A percentile compares a stretch with the other conserved stretches of the same genome.
These are phyloP conservation scores for Quercus rubra DNA, from an alignment of 306 rosid species.

Conservation along the genomic window DNA sequence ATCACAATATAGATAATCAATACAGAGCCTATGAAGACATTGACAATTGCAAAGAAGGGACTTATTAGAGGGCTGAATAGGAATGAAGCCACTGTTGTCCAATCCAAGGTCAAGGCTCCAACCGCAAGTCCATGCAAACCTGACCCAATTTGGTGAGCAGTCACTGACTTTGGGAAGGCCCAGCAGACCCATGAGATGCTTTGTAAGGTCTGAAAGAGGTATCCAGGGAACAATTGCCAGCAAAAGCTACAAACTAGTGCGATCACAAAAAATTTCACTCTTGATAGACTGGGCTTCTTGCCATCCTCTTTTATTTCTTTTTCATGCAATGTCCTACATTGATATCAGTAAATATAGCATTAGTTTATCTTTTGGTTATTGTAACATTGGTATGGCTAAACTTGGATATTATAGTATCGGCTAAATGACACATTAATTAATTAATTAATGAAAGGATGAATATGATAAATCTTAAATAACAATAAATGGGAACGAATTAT, in stretches of 20 bases:
- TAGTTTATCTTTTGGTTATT: too few species aligned
- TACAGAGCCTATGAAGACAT: constrained; percentile 52
- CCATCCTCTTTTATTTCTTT: constrained; percentile 31
- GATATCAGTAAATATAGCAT: background rate
- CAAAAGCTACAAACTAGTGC: constrained; percentile 64
- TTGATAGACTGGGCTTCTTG: constrained; percentile 26
- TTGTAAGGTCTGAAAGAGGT: constrained; percentile 66
- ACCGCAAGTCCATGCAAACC: constrained; percentile 77
- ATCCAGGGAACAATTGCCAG: constrained; percentile 67
- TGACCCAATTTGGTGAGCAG: constrained; percentile 79
- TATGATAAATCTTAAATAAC: too few species aligned
- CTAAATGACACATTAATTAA: too few species aligned
- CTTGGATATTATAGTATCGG: too few species aligned
- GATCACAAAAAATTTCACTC: constrained; percentile 62
- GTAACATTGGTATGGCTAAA: too few species aligned
- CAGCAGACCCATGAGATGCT: constrained; percentile 80
- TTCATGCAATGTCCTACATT: constrained; percentile 72
- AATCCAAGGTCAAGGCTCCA: constrained; percentile 70
- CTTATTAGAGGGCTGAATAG: constrained; percentile 70
- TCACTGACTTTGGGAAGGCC: constrained; percentile 70
- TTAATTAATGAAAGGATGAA: too few species aligned
- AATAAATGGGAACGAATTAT: too few species aligned
- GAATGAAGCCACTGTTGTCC: constrained; percentile 73
- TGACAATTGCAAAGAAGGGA: constrained; percentile 70
- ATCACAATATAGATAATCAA: constrained; percentile 36